Evolutionary conservation across 441 rosid genomes (phyloP).

Genomic region (Aleurites moluccanus): DNA sequence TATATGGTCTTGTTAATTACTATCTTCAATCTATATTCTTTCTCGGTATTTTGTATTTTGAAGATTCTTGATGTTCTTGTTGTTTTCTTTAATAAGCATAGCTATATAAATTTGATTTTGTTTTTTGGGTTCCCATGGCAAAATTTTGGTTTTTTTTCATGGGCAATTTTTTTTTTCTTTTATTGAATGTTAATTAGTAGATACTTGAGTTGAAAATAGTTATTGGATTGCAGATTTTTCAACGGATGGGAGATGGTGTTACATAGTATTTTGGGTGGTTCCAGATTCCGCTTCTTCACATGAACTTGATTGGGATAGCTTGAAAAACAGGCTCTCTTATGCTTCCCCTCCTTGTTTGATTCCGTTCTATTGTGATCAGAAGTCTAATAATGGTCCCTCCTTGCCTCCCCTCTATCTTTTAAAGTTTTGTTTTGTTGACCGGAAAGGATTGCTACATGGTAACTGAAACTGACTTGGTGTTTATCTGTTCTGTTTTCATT

Average conservation of each 20-base stretch:
- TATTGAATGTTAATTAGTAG: not conserved
- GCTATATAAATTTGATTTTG: not conserved
- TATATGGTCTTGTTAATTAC: not conserved
- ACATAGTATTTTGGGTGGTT: slow-evolving; percentile 78
- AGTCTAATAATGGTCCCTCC: slow-evolving; percentile 29
- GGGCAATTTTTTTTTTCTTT: too few species aligned
- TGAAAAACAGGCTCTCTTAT: slow-evolving; percentile 56
- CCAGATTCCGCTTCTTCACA: slow-evolving; percentile 41
- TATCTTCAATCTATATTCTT: not conserved
- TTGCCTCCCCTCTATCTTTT: slow-evolving; percentile 56
- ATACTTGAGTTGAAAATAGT: not conserved
- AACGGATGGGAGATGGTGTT: slow-evolving; percentile 91
- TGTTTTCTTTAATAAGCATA: not conserved
- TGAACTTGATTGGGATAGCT: slow-evolving; percentile 59
- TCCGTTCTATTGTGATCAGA: slow-evolving; percentile 40
- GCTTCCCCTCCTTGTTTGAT: slow-evolving; percentile 58
- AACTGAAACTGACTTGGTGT: slow-evolving; percentile 2
- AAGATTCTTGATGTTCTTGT: not conserved
- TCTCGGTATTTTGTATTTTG: not conserved
- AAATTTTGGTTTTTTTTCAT: too few species aligned
- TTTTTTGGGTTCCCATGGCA: not conserved
- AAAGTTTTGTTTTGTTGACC: slow-evolving; percentile 65
- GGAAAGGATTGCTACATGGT: slow-evolving; percentile 77
- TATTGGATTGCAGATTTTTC: slow-evolving; percentile 57
- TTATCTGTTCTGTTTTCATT: not conserved